Percentiles rank a stretch among this genome's conserved stretches.
These are phyloP conservation scores for Colletotrichum brevisporum DNA, from an alignment of 2,329 filamentous ascomycete genomes.

Conservation along the genomic window DNA sequence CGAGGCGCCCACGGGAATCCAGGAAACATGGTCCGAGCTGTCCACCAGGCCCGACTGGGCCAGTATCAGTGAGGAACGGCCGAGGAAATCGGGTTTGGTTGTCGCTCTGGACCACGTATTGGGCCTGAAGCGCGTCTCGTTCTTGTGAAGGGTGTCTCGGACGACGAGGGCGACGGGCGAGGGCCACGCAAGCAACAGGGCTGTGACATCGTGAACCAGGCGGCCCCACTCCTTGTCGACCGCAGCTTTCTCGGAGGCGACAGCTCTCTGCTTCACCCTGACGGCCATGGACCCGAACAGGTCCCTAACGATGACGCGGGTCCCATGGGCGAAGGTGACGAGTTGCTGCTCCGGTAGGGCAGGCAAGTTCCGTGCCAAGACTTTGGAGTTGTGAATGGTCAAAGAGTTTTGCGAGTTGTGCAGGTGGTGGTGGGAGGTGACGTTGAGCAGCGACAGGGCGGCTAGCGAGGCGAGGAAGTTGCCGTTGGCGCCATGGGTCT, in stretches of 20 bases:
- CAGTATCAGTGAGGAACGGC: constrained; percentile 63
- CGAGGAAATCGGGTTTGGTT: background rate
- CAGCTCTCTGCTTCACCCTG: constrained; percentile 83
- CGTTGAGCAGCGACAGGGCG: constrained; percentile 80
- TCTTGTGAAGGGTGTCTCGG: constrained; percentile 61
- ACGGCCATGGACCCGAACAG: constrained; percentile 94
- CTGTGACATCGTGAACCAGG: constrained; percentile 71
- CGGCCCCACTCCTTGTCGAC: constrained; percentile 76
- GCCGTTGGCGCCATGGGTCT: constrained; percentile 77
- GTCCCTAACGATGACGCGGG: constrained; percentile 81
- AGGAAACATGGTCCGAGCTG: constrained; percentile 66
- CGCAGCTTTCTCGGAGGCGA: constrained; percentile 63
- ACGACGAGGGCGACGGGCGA: constrained; percentile 69
- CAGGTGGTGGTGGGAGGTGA: constrained; percentile 78
- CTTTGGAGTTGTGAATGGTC: constrained; percentile 77
- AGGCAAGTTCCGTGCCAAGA: constrained; percentile 75
- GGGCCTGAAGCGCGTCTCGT: constrained; percentile 55
- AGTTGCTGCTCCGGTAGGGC: constrained; percentile 71
- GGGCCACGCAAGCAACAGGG: constrained; percentile 80
- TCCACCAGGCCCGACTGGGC: constrained; percentile 75
- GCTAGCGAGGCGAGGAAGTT: constrained; percentile 84
- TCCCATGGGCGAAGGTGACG: constrained; percentile 74
- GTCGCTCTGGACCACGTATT: background rate
- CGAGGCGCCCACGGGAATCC: constrained; percentile 80
- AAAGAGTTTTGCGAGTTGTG: constrained; percentile 75